Base-by-base conservation (phyloP, 495 filamentous ascomycete genomes). In the Copromyces sp. region DNA sequence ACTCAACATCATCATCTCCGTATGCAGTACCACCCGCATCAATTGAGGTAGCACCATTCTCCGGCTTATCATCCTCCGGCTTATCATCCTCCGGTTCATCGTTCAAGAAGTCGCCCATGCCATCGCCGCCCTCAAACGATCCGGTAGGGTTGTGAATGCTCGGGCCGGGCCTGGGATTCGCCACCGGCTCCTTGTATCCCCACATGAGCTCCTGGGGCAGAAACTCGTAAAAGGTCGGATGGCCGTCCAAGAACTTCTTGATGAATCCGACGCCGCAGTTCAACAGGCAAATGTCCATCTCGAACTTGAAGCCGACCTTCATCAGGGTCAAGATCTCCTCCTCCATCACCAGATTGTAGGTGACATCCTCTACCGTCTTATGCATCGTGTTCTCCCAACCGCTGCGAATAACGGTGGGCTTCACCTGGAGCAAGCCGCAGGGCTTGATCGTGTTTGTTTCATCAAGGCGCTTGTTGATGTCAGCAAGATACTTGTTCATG, bases 231-330 rank as follows among this genome's bases (percentile, higher is more conserved):
- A 89, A 90, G 2, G 86, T 81, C 3, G 82, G 84, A 61, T 76
- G 75, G n/a, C 91, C 76, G 7, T 85, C 79, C 69, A 90, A 88
- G 71, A 94, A 85, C 75, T 86, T 88, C 75, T 86, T 83, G 76
- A 88, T 83, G 78, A 87, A 86, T 71, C 77, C 83, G 40, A 93
- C 65, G 9, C 89, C 91, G 70, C 83, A 86, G 72, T 86, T 89
- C 39, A 93, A 80, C 68, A 88, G 84, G 78, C 88, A 90, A 17
- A 97, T 85, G 9, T 78, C 80, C 6, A 88, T 83, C 40, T 86
- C 84, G 17, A 98, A 78, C 82, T 96, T 97, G 90, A 97, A 89
- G 1, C 94, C 93, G 1, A 88, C 83, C 74, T 88, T 89, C 73
- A 90, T 87, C 68, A 86, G 82, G 38, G 83, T 74, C 24, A 98